A percentile compares a stretch with the other conserved stretches of the same genome.
phyloP scores from a whole-genome alignment of 2,329 filamentous ascomycete species.

The Exophiala dermatitidis region DNA sequence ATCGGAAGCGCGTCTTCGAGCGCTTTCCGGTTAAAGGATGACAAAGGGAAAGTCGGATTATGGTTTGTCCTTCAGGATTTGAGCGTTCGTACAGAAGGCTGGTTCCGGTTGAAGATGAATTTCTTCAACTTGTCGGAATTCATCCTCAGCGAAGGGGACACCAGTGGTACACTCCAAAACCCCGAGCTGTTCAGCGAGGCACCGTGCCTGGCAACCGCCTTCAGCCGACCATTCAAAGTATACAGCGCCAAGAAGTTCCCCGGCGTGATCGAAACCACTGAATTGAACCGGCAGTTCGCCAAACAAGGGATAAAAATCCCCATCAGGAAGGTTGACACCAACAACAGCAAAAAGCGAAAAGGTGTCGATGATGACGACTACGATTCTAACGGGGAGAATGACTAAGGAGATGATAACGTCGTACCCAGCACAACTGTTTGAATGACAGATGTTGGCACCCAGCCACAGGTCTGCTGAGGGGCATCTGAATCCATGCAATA shows the following conservation, averaged over 20 bases:
- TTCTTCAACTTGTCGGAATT: constrained; percentile 74
- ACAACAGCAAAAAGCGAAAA: constrained; percentile 38
- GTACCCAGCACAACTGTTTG: no score
- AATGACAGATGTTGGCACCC: no score
- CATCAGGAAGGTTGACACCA: constrained; percentile 73
- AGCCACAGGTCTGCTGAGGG: no score
- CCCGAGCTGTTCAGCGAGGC: constrained; percentile 15
- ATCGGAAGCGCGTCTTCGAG: constrained; percentile 88
- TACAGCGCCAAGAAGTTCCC: constrained; percentile 98
- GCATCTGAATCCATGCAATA: no score
- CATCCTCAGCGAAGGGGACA: constrained; percentile 5
- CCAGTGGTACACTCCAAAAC: background rate
- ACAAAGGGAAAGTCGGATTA: constrained; percentile 72
- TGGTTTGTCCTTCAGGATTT: constrained; percentile 97
- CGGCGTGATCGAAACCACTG: constrained; percentile 88
- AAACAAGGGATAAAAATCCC: constrained; percentile 94
- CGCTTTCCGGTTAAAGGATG: constrained; percentile 74
- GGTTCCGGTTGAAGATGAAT: constrained; percentile 71
- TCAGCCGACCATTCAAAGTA: constrained; percentile 84
- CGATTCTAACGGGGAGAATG: background rate
- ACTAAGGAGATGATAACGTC: background rate
- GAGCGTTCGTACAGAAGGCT: constrained; percentile 85
- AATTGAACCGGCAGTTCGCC: constrained; percentile 86
- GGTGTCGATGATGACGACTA: constrained; percentile 21
- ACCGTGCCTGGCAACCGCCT: constrained; percentile 75